These are phyloP conservation scores for Tetrapisispora phaffii DNA, from an alignment of 805 yeast genomes.

Conservation along the genomic window DNA sequence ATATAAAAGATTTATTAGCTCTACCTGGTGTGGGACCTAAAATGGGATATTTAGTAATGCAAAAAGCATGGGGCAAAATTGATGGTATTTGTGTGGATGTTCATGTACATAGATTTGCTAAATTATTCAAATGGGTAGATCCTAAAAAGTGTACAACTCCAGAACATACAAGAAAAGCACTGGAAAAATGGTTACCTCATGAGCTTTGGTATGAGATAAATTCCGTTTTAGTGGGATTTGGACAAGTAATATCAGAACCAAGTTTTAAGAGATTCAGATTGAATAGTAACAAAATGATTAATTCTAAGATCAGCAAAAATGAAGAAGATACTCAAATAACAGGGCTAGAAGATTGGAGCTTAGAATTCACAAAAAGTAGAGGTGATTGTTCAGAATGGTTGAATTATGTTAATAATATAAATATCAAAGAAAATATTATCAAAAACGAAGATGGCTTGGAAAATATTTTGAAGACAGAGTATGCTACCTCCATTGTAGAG, in stretches of 20 bases:
- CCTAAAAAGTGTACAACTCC: slow-evolving; percentile 45
- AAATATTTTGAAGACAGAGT: background rate
- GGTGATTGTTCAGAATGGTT: slow-evolving; percentile 36
- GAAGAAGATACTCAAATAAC: slow-evolving; percentile 12
- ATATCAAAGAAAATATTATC: too few relatives aligned
- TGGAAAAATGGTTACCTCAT: slow-evolving; percentile 66
- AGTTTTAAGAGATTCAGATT: slow-evolving; percentile 34
- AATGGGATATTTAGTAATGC: slow-evolving; percentile 78
- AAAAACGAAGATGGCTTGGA: background rate
- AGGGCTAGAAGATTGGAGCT: slow-evolving; percentile 10
- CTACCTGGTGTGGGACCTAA: slow-evolving; percentile 95
- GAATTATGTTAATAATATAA: slow-evolving; percentile 17
- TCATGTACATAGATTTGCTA: slow-evolving; percentile 73
- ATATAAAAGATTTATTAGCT: slow-evolving; percentile 48
- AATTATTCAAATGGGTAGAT: slow-evolving; percentile 72
- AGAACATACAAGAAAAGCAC: slow-evolving; percentile 57
- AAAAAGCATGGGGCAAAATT: slow-evolving; percentile 66
- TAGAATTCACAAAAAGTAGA: slow-evolving; percentile 27
- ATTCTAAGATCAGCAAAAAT: slow-evolving; percentile 25
- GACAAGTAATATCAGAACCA: slow-evolving; percentile 78
- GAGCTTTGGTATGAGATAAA: slow-evolving; percentile 77
- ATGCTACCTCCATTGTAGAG: background rate
- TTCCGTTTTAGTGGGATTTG: slow-evolving; percentile 85
- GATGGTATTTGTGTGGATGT: slow-evolving; percentile 94
- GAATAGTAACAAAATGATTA: slow-evolving; percentile 35